Conservation (phyloP, 75 land plant species). For the Larix kaempferi region DNA sequence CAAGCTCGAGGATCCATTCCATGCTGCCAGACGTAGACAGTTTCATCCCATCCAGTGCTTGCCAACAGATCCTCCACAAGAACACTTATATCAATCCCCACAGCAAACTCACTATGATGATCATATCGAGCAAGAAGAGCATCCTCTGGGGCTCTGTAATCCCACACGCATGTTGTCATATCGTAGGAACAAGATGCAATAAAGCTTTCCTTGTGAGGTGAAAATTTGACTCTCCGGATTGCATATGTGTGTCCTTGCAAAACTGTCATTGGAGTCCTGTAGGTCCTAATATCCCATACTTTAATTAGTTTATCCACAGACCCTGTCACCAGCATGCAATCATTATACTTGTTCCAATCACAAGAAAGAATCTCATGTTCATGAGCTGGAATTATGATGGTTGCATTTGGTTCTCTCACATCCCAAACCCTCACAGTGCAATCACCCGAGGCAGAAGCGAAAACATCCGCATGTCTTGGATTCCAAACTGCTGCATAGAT, state of each 20-base stretch:
- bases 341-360: conserved; percentile 98
- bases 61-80: conserved; percentile 91
- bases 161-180: conserved; percentile 92
- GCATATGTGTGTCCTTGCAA: conserved; percentile 88
- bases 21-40: conserved; percentile 92
- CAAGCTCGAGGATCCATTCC: conserved; percentile 71
- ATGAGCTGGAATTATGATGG: conserved; percentile 84
- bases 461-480: conserved; percentile 90
- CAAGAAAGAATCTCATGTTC: conserved; percentile 79
- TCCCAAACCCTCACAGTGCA: conserved; percentile 89
- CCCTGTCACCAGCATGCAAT: conserved; percentile 66
- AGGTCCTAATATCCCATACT: conserved; percentile 85
- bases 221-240: conserved; percentile 77
- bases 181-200: conserved; percentile 90
- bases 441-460: conserved; percentile 94
- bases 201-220: conserved; percentile 69
- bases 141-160: conserved; percentile 71
- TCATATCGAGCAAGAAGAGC: conserved; percentile 72
- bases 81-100: conserved; percentile 90
- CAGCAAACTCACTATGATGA: conserved; percentile 94
- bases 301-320: conserved; percentile 81
- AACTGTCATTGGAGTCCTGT: conserved; percentile 58
- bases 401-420: conserved; percentile 69
- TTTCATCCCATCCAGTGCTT: conserved; percentile 93
- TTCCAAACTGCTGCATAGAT: conserved; percentile 83